phyloP scores from a whole-genome alignment of 116 monocot species.

The Iris pallida region DNA sequence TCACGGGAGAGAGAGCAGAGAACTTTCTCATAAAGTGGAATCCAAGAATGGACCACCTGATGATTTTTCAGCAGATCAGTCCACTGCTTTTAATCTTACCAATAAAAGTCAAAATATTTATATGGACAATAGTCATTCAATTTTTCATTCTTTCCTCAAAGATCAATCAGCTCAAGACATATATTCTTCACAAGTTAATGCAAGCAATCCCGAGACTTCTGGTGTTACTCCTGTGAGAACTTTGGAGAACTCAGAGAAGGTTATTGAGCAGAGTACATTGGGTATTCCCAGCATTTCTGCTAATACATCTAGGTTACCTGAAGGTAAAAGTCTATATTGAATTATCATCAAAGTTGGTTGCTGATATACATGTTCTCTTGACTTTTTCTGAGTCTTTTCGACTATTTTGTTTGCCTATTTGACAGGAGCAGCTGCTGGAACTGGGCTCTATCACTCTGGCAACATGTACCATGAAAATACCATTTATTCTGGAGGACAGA shows the following conservation, averaged over 20 bases:
- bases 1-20: slow-evolving; percentile 25
- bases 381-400: slow-evolving; percentile 6
- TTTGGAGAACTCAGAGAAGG: slow-evolving; percentile 17
- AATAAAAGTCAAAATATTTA: slow-evolving; percentile 14
- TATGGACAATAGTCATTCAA: slow-evolving; percentile 1
- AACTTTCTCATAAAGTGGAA: slow-evolving; percentile 15
- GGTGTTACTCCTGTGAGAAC: slow-evolving; percentile 6
- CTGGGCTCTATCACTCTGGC: slow-evolving; percentile 10
- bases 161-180: slow-evolving; percentile 14
- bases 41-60: slow-evolving; percentile 7
- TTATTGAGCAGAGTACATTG: slow-evolving; percentile 10
- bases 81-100: slow-evolving; percentile 12
- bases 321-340: slow-evolving; percentile 20
- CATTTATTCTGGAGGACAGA: slow-evolving; percentile 18
- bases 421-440: slow-evolving; percentile 22
- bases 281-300: slow-evolving; percentile 15
- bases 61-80: background rate
- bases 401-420: slow-evolving; percentile 1
- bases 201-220: slow-evolving; percentile 7
- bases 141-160: slow-evolving; percentile 1
- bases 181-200: slow-evolving; percentile 10
- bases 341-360: background rate
- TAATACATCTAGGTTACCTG: slow-evolving; percentile 4
- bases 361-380: background rate
- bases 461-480: slow-evolving; percentile 10